These are phyloP conservation scores for Penicillium goetzii DNA, from an alignment of 495 filamentous ascomycete genomes.

Conservation along the genomic window DNA sequence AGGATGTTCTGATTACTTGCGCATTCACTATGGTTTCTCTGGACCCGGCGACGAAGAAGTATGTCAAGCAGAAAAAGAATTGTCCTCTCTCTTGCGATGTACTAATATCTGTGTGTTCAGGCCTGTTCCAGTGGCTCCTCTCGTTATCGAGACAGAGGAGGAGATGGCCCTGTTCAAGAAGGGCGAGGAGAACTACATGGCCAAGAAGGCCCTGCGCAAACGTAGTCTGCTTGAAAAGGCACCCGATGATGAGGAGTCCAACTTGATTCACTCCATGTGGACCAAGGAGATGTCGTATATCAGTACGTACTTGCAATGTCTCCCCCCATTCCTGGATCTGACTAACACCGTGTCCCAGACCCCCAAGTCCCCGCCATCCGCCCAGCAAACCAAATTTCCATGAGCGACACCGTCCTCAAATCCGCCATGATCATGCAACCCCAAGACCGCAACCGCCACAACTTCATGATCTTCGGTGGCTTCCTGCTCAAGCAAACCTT, in stretches of 20 bases:
- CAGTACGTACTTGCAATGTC: slow-evolving; percentile 33
- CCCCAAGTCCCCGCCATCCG: slow-evolving; percentile 59
- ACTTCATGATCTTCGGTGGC: slow-evolving; percentile 90
- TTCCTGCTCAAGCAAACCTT: slow-evolving; percentile 82
- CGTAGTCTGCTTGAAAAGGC: slow-evolving; percentile 70
- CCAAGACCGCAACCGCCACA: slow-evolving; percentile 81
- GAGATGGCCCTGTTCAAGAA: slow-evolving; percentile 68
- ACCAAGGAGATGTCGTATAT: slow-evolving; percentile 70
- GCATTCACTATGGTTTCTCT: slow-evolving; percentile 86
- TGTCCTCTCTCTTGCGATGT: slow-evolving; percentile 11
- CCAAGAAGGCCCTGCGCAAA: slow-evolving; percentile 69
- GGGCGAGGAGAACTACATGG: slow-evolving; percentile 73
- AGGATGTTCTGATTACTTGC: slow-evolving; percentile 77
- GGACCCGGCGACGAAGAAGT: slow-evolving; percentile 72
- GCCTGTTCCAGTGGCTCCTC: slow-evolving; percentile 59
- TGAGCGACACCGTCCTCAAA: slow-evolving; percentile 67
- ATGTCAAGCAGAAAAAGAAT: slow-evolving; percentile 29
- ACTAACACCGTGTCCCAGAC: slow-evolving; percentile 41
- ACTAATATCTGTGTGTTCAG: slow-evolving; percentile 34
- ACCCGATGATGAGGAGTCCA: slow-evolving; percentile 75
- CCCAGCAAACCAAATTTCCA: slow-evolving; percentile 66
- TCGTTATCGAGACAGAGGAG: slow-evolving; percentile 69
- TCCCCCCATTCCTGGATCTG: neutral
- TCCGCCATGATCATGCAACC: slow-evolving; percentile 86
- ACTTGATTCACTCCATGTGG: slow-evolving; percentile 82